Evolutionary conservation across 2,329 filamentous ascomycete genomes (phyloP).

Genomic region (Alternaria infectoria): DNA sequence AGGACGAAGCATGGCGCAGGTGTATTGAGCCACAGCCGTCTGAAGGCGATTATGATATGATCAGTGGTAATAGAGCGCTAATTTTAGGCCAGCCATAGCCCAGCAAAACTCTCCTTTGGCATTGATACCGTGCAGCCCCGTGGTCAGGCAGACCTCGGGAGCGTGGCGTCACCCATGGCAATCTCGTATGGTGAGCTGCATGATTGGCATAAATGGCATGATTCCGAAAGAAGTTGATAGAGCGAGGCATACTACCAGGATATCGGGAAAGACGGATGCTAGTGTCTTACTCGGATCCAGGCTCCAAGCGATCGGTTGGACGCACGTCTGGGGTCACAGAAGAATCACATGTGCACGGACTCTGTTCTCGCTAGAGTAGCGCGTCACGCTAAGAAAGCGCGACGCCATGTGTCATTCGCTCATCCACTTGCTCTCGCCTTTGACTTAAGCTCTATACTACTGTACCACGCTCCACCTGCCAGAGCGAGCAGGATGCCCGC

Average conservation of each 20-base stretch:
- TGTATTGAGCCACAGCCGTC: neutral
- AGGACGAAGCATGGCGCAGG: slow-evolving; percentile 4
- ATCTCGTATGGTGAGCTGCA: neutral
- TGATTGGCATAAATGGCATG: neutral
- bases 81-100: neutral
- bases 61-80: neutral
- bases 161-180: neutral
- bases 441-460: neutral
- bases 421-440: slow-evolving; percentile 1
- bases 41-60: neutral
- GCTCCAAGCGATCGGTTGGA: neutral
- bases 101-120: neutral
- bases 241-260: neutral
- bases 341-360: neutral
- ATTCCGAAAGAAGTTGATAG: neutral
- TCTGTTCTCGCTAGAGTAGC: neutral
- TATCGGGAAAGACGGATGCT: neutral
- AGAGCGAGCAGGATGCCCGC: slow-evolving; percentile 3
- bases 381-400: neutral
- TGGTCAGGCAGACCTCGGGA: neutral
- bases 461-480: slow-evolving; percentile 3
- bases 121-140: neutral
- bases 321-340: neutral
- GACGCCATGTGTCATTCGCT: slow-evolving; percentile 1
- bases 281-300: neutral